Percentiles rank a stretch among this genome's conserved stretches.
These are phyloP conservation scores for Sphenostylis stenocarpa DNA, from an alignment of 306 rosid genomes.

Conservation along the genomic window DNA sequence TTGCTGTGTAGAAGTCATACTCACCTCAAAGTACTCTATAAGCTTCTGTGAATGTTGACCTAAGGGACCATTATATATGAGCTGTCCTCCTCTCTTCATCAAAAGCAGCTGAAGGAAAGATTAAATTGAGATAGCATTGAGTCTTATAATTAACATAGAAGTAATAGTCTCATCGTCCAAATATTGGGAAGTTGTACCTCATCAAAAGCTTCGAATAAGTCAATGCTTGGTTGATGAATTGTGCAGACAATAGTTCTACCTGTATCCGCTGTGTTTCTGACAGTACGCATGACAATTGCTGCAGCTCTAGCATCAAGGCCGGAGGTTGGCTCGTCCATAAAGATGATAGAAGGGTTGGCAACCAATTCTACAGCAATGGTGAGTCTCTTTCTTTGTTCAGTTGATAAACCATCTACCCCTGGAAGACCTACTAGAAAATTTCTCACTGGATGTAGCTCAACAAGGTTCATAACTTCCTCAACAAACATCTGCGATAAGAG, in stretches of 20 bases:
- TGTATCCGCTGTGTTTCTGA: conserved; percentile 56
- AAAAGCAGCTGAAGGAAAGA: conserved; percentile 45
- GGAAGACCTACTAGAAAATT: conserved; percentile 59
- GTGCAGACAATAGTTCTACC: conserved; percentile 64
- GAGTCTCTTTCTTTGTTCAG: conserved; percentile 60
- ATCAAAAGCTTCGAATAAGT: conserved; percentile 58
- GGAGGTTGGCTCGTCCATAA: conserved; percentile 66
- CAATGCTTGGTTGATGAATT: conserved; percentile 68
- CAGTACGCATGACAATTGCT: conserved; percentile 57
- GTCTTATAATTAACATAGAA: not conserved
- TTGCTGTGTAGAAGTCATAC: conserved; percentile 1
- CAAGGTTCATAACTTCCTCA: conserved; percentile 55
- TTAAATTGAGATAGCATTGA: not conserved
- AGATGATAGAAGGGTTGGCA: conserved; percentile 61
- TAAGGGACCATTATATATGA: conserved; percentile 55
- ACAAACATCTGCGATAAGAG: conserved; percentile 47
- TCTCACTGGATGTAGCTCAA: conserved; percentile 48
- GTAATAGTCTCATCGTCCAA: not conserved
- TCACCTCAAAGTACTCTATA: conserved; percentile 54
- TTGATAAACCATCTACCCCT: conserved; percentile 51
- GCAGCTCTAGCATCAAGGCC: conserved; percentile 67
- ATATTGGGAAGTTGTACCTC: conserved; percentile 43
- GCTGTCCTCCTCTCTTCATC: conserved; percentile 62
- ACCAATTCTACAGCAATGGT: conserved; percentile 59
- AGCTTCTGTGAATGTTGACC: conserved; percentile 54